Base-by-base conservation (phyloP, 1,284 basidiomycete species). In the Leccinum glutinopallens region DNA sequence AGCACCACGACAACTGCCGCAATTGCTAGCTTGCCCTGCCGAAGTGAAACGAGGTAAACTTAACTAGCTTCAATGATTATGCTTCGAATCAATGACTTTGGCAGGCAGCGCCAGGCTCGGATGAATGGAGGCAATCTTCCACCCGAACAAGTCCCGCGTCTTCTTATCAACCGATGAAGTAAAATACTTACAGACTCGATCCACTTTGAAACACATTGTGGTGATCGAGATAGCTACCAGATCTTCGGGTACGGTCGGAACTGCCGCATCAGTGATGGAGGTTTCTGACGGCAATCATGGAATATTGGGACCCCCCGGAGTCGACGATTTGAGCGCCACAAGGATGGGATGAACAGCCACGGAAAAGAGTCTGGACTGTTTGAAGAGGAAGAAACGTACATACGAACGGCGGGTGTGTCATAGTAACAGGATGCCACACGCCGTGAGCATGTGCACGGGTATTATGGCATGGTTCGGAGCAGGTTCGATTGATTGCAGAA, bases 241-340 rank as follows among this genome's bases (percentile, higher is more conserved):
- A 46, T 41, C 46, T 29, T 65, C 46, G 43, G 22, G 17, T 54
- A 37, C 46, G 22, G 41, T 41, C 46, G 49, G 60, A 53, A 19
- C 35, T 55, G 57, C 15, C 43, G 22, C 29, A 61, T 49, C n/a
- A 25, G 15, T n/a, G 35, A 58, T 9, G 53, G 19, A 5, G 39
- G 15, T 43, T 46, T 22, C 29, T 58, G 53, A 54, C 59, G 68
- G 71, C 37, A 61, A 70, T 72, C 71, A 62, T 68, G 61, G 35
- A 32, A 51, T 10, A 22, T 62, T 56, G 46, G 22, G 66, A 32
- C 32, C 58, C 19, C 19, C 7, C 29, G 13, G 39, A 17, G 35
- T 25, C 22, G 9, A 59, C 19, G 22, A 55, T 55, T 55, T 33
- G 22, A 46, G 41, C 65, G 69, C 72, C 70, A 72, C 64, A 62